Evolutionary conservation across 257 asterid species (phyloP), one percentile per base, ranked within the genome.

Genomic region (Catharanthus roseus): DNA sequence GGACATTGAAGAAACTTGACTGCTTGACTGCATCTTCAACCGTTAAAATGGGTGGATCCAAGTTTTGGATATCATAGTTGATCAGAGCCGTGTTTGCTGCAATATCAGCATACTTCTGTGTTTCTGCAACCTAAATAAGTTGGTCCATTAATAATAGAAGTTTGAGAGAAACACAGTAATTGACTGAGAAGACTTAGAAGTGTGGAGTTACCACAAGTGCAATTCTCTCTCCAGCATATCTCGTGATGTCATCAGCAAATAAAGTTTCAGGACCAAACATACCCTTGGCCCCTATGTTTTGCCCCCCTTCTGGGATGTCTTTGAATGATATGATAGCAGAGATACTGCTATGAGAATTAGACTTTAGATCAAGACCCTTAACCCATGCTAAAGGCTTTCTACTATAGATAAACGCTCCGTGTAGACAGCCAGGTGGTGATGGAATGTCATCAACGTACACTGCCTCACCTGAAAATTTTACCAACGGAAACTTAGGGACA

Each of bases 361-460:
- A 47, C 60, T 64, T 81, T 21, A 87, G 68, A 42, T 80, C 77
- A 38, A 89, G 72, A 42, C 79, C 79, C 51, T 77, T 87, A 68
- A 89, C 79, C 65, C 85, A 72, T 23, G 89, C 90, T 53, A 83
- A 76, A 38, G 96, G 90, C 57, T 79, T 77, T 24, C 84, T 80
- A 81, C 95, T 86, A n/a, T 81, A 89, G 15, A 87, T 81, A 75
- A 86, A 85, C 36, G 96, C 83, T 77, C 95, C 92, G 57, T 87
- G 73, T 61, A 87, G 76, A 70, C 95, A 89, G 74, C 72, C 71
- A 11, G 87, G 86, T 36, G 96, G 96, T 24, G 95, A 83, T 5
- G 96, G 96, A 74, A 86, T 83, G 76, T 89, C 96, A 79, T 89
- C 95, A 61, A 89, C 92, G 78, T 51, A 89, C 33, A 86, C 87